Evolutionary conservation across 805 yeast species (phyloP), one percentile per base, ranked within the genome.

Genomic region (Cyberlindnera maritima): DNA sequence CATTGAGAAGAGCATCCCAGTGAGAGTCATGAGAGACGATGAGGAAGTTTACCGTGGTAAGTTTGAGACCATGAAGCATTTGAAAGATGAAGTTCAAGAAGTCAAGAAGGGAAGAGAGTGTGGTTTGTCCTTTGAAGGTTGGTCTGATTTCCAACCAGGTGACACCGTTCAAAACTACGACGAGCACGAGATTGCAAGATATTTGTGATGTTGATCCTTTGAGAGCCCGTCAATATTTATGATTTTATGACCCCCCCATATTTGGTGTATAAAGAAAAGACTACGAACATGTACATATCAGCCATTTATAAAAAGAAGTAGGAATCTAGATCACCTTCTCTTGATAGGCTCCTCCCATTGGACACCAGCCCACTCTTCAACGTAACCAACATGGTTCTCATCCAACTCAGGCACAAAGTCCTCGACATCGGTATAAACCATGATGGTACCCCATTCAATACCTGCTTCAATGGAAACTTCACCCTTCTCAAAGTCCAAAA

Each of bases 371-470:
- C 80, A 83, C 65, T 88, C 96, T 58, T 83, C 85, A 1, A 81
- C 77, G 57, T 88, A 88, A 0, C 88, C 96, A n/a, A 88, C 90
- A 36, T 79, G 77, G 47, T 80, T 71, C 8, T 68, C 76, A 52
- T 85, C 90, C 38, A 80, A 65, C 21, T 63, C 51, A 12, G 89
- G 83, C 14, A 72, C 66, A 50, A 70, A 79, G 60, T 88, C 95
- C 53, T 80, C 83, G 8, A 67, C 65, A 55, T 88, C 90, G 0
- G 97, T 88, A 36, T 83, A 87, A 2, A 92, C 86, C 21, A 88
- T 69, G 26, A 94, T 86, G 0, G 98, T 87, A 1, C 97, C 98
- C 99, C 99, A 94, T 52, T 92, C 95, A 96, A 92, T 92, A 12
- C 98, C 97, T 31, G 80, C 80, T 36, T 76, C 57, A 65, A 74